Conservation (phyloP, 345 rosid species). For the Citrus reticulata region DNA sequence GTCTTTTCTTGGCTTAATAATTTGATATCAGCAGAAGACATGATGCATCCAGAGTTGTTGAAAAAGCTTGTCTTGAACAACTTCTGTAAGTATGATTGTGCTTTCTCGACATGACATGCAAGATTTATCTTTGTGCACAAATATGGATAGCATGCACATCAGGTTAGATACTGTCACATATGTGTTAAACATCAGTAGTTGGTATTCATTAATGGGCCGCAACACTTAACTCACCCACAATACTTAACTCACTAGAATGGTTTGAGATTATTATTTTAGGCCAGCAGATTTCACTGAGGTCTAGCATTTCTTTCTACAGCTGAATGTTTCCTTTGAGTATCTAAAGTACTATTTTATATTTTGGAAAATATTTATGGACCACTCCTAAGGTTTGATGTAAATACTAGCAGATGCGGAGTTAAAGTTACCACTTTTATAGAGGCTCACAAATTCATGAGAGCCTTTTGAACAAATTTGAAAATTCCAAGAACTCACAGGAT, state of each 20-base stretch:
- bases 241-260: not conserved
- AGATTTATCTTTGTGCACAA: not conserved
- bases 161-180: not conserved
- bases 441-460: not conserved
- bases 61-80: conserved; percentile 88
- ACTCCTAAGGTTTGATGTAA: not conserved
- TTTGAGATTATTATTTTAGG: not conserved
- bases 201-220: not conserved
- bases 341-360: too few species aligned
- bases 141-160: not conserved
- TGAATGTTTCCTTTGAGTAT: not conserved
- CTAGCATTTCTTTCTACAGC: not conserved
- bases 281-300: not conserved
- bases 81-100: conserved; percentile 61
- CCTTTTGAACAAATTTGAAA: not conserved
- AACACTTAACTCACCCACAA: not conserved
- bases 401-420: not conserved
- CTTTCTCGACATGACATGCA: conserved; percentile 8
- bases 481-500: too few species aligned
- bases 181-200: not conserved
- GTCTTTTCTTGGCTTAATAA: conserved; percentile 81
- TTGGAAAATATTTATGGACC: not conserved
- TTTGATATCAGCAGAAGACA: conserved; percentile 83
- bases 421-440: too few species aligned
- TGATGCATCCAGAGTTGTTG: conserved; percentile 95